Evolutionary conservation across 2,329 filamentous ascomycete species (phyloP), one percentile per base, ranked within the genome.

Genomic region (Aspergillus brunneoviolaceus): DNA sequence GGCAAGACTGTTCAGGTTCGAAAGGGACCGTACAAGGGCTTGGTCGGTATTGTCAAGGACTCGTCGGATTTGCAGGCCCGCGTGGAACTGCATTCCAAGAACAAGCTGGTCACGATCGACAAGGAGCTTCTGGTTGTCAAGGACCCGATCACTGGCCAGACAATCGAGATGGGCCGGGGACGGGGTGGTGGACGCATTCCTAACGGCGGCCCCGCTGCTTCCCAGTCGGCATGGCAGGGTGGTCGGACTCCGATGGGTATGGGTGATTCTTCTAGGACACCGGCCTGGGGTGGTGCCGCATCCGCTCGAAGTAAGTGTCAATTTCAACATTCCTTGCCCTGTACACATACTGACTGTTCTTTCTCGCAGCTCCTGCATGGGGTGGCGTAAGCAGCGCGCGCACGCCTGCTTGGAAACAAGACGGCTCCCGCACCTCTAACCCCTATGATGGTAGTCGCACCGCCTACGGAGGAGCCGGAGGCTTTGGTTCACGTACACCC

Each of bases 41-140:
- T 97, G 49, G 81, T 98, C 48, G 95, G 95, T 68, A 96, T 97
- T 66, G 93, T 99, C 68, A 97, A 96, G 74, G 94, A 98, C 72
- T 90, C 94, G 0, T 96, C 91, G 6, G 93, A 96, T 68, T 86
- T 86, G 3, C 87, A 90, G 70, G 94, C 92, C 31, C 89, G 93
- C 64, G 90, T 99, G 48, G 95, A 99, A 77, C 81, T 99, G 45
- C 94, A 98, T 73, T 93, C 93, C 5, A 96, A 96, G 80, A 91
- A 88, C 78, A 98, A 97, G 81, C 89, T 91, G 16, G 87, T 98
- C 63, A 92, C 89, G 7, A 86, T 98, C 39, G 85, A 87, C 21
- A 96, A 96, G 72, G 88, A 90, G 11, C 86, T 89, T 59, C 80
- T 99, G n/a, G 86, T 85, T 25, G 90, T 96, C 78, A 93, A 94